Evolutionary conservation across 2,329 filamentous ascomycete genomes (phyloP).

Genomic region (Zymoseptoria brevis): DNA sequence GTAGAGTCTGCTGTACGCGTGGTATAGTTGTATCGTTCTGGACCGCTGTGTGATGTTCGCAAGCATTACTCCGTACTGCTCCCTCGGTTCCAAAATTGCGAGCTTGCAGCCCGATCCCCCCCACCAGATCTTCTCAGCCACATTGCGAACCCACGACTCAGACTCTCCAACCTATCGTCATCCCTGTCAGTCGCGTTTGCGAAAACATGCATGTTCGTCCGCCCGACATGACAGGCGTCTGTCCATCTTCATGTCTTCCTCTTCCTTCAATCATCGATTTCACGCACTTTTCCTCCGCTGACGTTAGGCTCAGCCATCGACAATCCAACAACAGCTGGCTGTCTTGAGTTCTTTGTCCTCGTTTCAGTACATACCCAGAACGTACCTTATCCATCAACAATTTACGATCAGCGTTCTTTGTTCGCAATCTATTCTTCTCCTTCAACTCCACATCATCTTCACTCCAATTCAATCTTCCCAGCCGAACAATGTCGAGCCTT

Average conservation of each 20-base stretch:
- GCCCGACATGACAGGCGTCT: not conserved
- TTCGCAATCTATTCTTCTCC: not conserved
- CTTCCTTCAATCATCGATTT: not conserved
- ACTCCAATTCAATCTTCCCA: not conserved
- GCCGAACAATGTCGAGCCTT: constrained; percentile 18
- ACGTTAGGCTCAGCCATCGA: not conserved
- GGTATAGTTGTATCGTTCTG: not conserved
- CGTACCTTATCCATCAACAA: not conserved
- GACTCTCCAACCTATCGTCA: not conserved
- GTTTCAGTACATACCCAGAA: not conserved
- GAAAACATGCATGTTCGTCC: not conserved
- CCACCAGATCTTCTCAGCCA: not conserved
- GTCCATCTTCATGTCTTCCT: not conserved
- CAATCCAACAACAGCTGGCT: not conserved
- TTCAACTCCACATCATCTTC: not conserved
- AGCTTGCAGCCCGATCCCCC: not conserved
- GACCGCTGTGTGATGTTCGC: not conserved
- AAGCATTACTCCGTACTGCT: not conserved
- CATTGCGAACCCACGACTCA: not conserved
- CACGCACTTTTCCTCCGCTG: not conserved
- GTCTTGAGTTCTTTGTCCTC: not conserved
- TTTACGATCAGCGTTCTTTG: not conserved
- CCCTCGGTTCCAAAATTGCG: not conserved
- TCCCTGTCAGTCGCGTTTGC: not conserved
- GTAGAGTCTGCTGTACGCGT: not conserved